Evolutionary conservation across 306 rosid species (phyloP), one percentile per base, ranked within the genome.

Genomic region (Pyrus communis): DNA sequence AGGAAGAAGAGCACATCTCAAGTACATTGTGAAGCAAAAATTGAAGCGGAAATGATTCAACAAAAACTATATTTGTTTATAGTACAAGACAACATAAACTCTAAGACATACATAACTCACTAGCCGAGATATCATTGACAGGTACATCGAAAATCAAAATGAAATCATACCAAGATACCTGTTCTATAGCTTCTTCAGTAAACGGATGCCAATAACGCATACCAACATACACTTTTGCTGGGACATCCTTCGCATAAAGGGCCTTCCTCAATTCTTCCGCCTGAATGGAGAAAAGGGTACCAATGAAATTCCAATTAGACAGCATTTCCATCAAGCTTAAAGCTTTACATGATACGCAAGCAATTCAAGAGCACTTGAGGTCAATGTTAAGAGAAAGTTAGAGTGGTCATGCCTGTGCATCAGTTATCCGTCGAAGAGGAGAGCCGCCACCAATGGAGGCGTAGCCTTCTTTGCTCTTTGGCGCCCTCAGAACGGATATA

Each of bases 141-240:
- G 55, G 40, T 51, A 72, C 45, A 25, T 71, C 6, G 7, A 46
- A 70, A 63, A 52, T 68, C 19, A 69, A 28, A 76, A 74, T 22
- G n/a, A 72, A 51, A 40, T 40, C 69, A 55, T 63, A 80, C n/a
- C 31, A 71, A 61, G 57, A 66, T 74, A 90, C 95, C 93, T 87
- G 85, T 76, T 92, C 90, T 69, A 92, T 92, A 45, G 97, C 96
- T 84, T 92, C 97, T 82, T 92, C 97, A 25, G 97, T 92, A 81
- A 90, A 92, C 35, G 97, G 97, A 83, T 92, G 97, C 98, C 98
- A 95, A 79, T 95, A 95, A 31, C 98, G 95, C 98, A 95, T 95
- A 71, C 97, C 97, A 23, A 90, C 97, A 67, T 90, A 92, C 77
- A 92, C 97, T 73, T 92, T 81, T 18, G 97, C 96, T 4, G 84